Evolutionary conservation across 257 asterid genomes (phyloP).

Genomic region (Mentha longifolia): DNA sequence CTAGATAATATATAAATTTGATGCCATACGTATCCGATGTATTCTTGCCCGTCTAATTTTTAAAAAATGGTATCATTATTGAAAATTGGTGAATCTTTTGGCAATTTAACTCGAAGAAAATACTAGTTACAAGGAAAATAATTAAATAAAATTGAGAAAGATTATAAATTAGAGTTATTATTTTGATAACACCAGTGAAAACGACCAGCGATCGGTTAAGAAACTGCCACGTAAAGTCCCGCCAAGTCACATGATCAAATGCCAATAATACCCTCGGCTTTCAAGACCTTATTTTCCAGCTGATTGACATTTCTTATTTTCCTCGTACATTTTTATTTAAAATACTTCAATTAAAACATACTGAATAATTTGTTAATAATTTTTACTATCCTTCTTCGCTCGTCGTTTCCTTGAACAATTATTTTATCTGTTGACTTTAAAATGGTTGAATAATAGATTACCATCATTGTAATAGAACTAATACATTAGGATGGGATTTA

Average conservation of each 20-base stretch:
- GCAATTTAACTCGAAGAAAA: not conserved
- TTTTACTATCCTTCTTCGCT: too few species aligned
- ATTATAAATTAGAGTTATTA: not conserved
- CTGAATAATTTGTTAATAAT: not conserved
- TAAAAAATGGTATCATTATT: too few species aligned
- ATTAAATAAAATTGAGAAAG: not conserved
- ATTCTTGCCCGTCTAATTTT: too few species aligned
- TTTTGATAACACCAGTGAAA: not conserved
- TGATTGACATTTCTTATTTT: not conserved
- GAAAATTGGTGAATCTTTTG: not conserved
- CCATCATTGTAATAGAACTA: too few species aligned
- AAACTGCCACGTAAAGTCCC: constrained; percentile 45
- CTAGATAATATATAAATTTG: too few species aligned
- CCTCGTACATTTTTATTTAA: not conserved
- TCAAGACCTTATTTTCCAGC: not conserved
- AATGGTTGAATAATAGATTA: too few species aligned
- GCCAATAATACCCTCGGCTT: constrained; percentile 24
- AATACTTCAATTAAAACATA: too few species aligned
- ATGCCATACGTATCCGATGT: too few species aligned
- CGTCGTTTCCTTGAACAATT: too few species aligned
- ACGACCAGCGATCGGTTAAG: constrained; percentile 31
- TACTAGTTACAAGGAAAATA: not conserved
- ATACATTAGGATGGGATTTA: too few species aligned
- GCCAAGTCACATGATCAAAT: constrained; percentile 31
- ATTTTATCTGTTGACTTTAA: too few species aligned